phyloP scores from a whole-genome alignment of 1,284 basidiomycete genomes.

The Ustilago tritici region DNA sequence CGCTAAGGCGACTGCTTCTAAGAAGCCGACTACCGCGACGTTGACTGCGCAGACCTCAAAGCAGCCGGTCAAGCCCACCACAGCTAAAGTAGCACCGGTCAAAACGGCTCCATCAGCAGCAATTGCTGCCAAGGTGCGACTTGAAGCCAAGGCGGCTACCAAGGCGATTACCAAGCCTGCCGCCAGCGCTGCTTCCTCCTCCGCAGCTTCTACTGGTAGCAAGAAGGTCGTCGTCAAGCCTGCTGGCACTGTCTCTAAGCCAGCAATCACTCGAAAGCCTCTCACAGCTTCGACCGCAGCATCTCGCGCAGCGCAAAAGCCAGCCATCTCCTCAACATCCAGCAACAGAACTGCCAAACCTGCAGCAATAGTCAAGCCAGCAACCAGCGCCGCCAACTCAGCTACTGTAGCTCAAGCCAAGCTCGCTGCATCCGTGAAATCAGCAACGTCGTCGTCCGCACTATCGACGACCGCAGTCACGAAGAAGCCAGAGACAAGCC shows the following conservation, averaged over 20 bases:
- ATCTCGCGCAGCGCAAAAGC: constrained; percentile 3
- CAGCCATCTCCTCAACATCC: neutral
- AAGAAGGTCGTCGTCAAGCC: constrained; percentile 12
- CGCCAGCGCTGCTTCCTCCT: constrained; percentile 2
- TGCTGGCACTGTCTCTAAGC: constrained; percentile 1
- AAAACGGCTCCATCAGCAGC: constrained; percentile 22
- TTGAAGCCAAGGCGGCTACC: constrained; percentile 15
- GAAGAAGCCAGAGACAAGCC: constrained; percentile 7
- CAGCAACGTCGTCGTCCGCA: neutral
- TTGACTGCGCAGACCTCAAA: constrained; percentile 3
- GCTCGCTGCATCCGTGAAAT: neutral
- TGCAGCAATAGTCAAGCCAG: neutral
- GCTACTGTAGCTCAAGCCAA: constrained; percentile 15
- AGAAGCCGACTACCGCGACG: constrained; percentile 2
- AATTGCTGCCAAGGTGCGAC: constrained; percentile 27
- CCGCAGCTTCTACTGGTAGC: neutral
- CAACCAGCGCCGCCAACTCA: neutral
- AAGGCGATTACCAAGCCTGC: constrained; percentile 10
- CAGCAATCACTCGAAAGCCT: constrained; percentile 5
- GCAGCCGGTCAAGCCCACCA: constrained; percentile 7
- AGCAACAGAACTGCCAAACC: neutral
- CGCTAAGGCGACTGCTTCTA: neutral
- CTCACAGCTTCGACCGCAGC: constrained; percentile 2
- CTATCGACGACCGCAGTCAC: neutral
- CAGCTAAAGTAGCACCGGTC: constrained; percentile 6